Base-by-base conservation (phyloP, 176 grass and related monocot genomes). In the Phoenix dactylifera region DNA sequence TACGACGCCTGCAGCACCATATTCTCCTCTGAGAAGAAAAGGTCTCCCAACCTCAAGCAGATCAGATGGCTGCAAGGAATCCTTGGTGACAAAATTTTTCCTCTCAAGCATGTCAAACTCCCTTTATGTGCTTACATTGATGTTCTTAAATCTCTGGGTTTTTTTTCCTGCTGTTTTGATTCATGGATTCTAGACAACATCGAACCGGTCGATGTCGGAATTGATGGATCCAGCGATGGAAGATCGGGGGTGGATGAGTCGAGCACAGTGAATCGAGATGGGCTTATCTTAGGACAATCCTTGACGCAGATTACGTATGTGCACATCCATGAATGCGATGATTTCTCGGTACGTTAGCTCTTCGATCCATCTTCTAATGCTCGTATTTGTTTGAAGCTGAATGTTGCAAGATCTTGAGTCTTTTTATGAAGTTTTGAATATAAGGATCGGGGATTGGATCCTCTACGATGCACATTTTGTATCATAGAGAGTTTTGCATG, bases 281-380 rank as follows among this genome's bases (percentile, higher is more conserved):
- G 68, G 30, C 22, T 85, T 14, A 67, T 89, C 24, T 58, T 68
- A 73, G 85, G 78, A 51, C 72, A 24, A 48, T 70, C 78, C 20
- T 52, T 95, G 63, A 55, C 62, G 58, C 72, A 75, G 54, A 79
- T 95, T 63, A 89, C 89, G 15, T 95, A 95, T 59, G 64, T 95
- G 50, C 85, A 95, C 64, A 80, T 89, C 49, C 76, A 89, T 57
- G 65, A 95, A 69, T 85, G 75, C 26, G 23, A 80, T 17, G 85
- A 89, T 49, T 89, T 95, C 78, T 95, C 89, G 75, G 89, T 95
- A 79, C 0, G 74, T 4, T 3, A 54, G 39, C 15, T 24, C 26
- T n/a, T 32, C 17, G 20, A 63, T 48, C 18, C 17, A 9, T 51
- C 15, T n/a, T 16, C 15, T 16, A 9, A 26, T 30, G 28, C 28